Base-by-base conservation (phyloP, 805 yeast genomes). In the Zygoascus ofunaensis region DNA sequence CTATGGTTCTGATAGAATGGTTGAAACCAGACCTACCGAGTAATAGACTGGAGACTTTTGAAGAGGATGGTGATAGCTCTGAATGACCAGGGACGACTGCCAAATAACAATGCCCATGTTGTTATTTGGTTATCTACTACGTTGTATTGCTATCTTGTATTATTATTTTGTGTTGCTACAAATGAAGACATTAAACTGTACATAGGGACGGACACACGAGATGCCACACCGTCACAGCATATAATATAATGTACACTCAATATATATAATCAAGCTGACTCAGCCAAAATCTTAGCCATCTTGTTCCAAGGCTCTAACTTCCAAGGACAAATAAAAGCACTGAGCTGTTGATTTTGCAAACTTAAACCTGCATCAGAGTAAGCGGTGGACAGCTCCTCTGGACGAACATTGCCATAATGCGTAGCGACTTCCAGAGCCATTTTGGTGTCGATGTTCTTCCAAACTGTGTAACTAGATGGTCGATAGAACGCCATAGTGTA, bases 401-500 rank as follows among this genome's bases (percentile, higher is more conserved):
- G 71, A 1, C 74, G 70, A 17, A 77, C 68, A 46, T 45, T 17
- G 4, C 70, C 71, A 5, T 74, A 68, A 0, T 70, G 65, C 8
- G 71, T 57, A 2, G 87, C 81, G 7, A 85, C 70, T 41, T 74
- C 68, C 36, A 81, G 62, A 0, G 87, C 79, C 57, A 79, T 71
- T 41, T 65, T 66, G 21, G 63, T 59, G 56, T 76, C 74, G 33
- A 89, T 61, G n/a, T 73, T 65, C 24, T 66, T 68, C 97, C 97
- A 90, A 3, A 83, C 71, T 14, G 66, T 64, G 46, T 69, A 68
- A 52, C 81, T 83, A 33, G 73, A 71, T 1, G 97, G 97, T 65
- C 84, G 82, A 54, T 83, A 64, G 49, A 82, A 65, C 0, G 90
- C 87, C 8, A 78, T 72, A 53, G 80, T 73, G 57, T 82, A 84